Percentiles rank a stretch among this genome's conserved stretches.
Conservation (phyloP, 1,284 basidiomycete genomes). For the Chalciporus piperatoides region DNA sequence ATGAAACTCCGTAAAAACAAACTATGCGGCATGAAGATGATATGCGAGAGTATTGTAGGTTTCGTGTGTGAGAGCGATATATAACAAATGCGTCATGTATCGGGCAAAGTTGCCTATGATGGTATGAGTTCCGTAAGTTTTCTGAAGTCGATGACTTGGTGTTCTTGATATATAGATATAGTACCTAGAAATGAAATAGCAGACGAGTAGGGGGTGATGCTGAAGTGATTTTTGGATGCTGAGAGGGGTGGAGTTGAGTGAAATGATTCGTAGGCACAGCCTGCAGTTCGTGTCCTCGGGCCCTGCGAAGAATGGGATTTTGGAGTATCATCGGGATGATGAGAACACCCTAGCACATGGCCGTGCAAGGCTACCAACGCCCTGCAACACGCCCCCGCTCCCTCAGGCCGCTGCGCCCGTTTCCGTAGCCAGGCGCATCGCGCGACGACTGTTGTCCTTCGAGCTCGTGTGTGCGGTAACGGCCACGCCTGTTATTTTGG, state of each 20-base stretch:
- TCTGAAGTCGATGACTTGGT: constrained; percentile 26
- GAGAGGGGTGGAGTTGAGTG: constrained; percentile 13
- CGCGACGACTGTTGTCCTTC: constrained; percentile 38
- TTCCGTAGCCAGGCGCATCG: constrained; percentile 51
- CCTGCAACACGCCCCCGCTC: constrained; percentile 45
- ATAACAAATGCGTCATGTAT: constrained; percentile 36
- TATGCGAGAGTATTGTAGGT: constrained; percentile 26
- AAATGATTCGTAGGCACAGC: constrained; percentile 27
- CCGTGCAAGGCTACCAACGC: constrained; percentile 26
- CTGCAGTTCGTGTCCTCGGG: constrained; percentile 24
- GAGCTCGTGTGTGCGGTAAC: constrained; percentile 46
- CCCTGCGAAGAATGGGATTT: constrained; percentile 6
- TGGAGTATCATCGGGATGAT: constrained; percentile 9
- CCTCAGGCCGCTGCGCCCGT: constrained; percentile 54
- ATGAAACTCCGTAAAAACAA: constrained; percentile 15
- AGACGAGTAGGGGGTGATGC: constrained; percentile 25
- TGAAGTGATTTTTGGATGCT: constrained; percentile 27
- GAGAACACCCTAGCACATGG: background rate
- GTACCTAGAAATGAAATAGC: constrained; percentile 33
- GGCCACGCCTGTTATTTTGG: constrained; percentile 40
- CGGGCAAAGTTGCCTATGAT: constrained; percentile 26
- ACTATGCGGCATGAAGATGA: constrained; percentile 29
- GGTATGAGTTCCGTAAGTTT: constrained; percentile 36
- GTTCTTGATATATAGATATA: constrained; percentile 39
- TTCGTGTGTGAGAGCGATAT: constrained; percentile 30